A percentile compares a stretch with the other conserved stretches of the same genome.
Conservation (phyloP, 1,284 basidiomycete species). For the Ganoderma sp. region DNA sequence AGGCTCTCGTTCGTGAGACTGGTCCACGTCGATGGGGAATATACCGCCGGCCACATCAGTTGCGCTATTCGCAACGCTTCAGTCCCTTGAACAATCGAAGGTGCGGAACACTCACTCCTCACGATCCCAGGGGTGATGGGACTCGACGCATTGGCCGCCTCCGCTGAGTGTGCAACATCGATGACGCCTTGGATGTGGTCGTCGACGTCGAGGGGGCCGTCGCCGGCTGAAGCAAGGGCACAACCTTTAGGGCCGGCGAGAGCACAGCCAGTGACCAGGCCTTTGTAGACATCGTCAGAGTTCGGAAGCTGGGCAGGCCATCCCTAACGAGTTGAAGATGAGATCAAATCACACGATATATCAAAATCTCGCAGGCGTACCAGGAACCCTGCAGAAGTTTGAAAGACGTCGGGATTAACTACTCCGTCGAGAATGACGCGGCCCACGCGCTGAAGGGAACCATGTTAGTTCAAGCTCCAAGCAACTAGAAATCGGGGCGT, state of each 20-base stretch:
- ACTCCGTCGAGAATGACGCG: slow-evolving; percentile 30
- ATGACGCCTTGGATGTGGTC: slow-evolving; percentile 17
- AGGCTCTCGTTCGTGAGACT: neutral
- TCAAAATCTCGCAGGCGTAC: neutral
- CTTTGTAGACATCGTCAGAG: slow-evolving; percentile 24
- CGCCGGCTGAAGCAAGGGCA: slow-evolving; percentile 10
- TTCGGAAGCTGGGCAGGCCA: slow-evolving; percentile 12
- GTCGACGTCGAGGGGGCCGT: slow-evolving; percentile 20
- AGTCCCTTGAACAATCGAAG: neutral
- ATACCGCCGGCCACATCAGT: neutral
- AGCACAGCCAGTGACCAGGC: slow-evolving; percentile 25
- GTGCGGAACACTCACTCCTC: neutral
- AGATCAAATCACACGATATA: neutral
- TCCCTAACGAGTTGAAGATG: slow-evolving; percentile 1
- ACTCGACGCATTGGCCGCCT: slow-evolving; percentile 8
- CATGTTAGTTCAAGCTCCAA: neutral
- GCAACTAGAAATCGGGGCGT: neutral
- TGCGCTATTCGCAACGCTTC: neutral
- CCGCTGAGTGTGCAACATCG: slow-evolving; percentile 15
- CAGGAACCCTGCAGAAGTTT: neutral
- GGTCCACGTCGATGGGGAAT: neutral
- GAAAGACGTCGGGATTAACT: slow-evolving; percentile 8
- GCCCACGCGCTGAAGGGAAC: slow-evolving; percentile 22
- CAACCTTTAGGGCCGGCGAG: slow-evolving; percentile 24
- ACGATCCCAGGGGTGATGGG: slow-evolving; percentile 17